Evolutionary conservation across 345 rosid species (phyloP).

Genomic region (Ailanthus altissimus): DNA sequence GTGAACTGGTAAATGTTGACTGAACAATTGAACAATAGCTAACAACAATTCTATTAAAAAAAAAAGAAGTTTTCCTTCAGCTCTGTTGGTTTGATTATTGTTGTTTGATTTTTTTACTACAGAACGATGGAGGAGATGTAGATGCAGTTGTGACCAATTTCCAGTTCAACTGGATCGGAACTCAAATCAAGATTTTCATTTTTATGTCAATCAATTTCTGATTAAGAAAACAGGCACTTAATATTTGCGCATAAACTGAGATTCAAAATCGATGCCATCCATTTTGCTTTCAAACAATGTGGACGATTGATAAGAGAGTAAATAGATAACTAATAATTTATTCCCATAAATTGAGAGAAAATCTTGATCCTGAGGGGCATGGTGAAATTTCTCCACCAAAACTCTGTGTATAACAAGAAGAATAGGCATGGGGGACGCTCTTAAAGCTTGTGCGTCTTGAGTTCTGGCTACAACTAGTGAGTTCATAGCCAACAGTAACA

Average conservation of each 20-base stretch:
- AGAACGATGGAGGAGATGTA: background rate
- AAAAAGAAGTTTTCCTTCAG: background rate
- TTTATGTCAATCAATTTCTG: too few species aligned
- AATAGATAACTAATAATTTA: background rate
- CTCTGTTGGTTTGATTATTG: background rate
- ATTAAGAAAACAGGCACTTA: too few species aligned
- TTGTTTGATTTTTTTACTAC: background rate
- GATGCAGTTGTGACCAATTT: too few species aligned
- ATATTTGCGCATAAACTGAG: too few species aligned
- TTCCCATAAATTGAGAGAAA: constrained; percentile 18
- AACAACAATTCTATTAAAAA: background rate
- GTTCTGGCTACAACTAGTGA: constrained; percentile 35
- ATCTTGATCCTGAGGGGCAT: constrained; percentile 16
- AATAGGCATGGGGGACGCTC: constrained; percentile 51
- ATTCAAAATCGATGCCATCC: too few species aligned
- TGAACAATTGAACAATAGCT: background rate
- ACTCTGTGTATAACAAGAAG: constrained; percentile 49
- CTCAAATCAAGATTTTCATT: too few species aligned
- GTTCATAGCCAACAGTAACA: constrained; percentile 8
- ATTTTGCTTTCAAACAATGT: too few species aligned
- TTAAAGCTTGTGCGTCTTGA: constrained; percentile 74
- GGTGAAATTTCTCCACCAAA: constrained; percentile 64
- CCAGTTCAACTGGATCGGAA: too few species aligned
- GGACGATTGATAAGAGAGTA: background rate
- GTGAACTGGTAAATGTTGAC: constrained; percentile 7